Conservation (phyloP, 176 grass and related monocot species). For the Alloteropsis semialata region DNA sequence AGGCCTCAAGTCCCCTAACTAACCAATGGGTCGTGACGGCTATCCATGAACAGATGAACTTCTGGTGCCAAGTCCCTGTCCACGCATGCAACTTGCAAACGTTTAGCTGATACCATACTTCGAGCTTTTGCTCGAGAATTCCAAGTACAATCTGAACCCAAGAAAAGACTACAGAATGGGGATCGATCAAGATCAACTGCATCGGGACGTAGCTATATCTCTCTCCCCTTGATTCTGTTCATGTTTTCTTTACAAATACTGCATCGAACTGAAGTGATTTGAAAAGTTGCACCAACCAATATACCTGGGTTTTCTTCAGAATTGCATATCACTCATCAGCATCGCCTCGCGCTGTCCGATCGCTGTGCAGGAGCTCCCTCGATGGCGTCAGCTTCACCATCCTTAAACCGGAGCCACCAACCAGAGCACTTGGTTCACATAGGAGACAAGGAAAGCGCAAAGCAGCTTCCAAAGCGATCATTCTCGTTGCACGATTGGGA, state of each 20-base stretch:
- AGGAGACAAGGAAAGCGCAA: constrained; percentile 3
- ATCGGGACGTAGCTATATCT: background rate
- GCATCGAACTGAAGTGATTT: constrained; percentile 18
- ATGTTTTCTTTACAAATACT: constrained; percentile 7
- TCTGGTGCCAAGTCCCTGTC: constrained; percentile 39
- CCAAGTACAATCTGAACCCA: background rate
- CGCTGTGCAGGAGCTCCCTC: constrained; percentile 27
- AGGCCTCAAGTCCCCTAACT: background rate
- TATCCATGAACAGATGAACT: background rate
- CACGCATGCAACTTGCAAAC: constrained; percentile 41
- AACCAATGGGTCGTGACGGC: background rate
- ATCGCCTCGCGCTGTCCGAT: constrained; percentile 14
- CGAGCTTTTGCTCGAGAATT: constrained; percentile 16
- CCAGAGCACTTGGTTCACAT: constrained; percentile 38
- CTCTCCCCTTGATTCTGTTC: background rate
- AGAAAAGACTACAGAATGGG: background rate
- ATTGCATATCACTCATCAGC: background rate
- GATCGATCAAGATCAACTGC: background rate
- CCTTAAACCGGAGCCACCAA: constrained; percentile 35
- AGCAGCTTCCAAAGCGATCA: constrained; percentile 29
- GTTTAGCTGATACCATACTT: constrained; percentile 16
- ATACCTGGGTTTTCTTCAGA: background rate
- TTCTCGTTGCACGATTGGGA: constrained; percentile 38
- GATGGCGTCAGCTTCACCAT: constrained; percentile 23
- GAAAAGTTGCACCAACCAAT: background rate